phyloP scores from a whole-genome alignment of 1,284 basidiomycete species.

The Peniophora sp. region DNA sequence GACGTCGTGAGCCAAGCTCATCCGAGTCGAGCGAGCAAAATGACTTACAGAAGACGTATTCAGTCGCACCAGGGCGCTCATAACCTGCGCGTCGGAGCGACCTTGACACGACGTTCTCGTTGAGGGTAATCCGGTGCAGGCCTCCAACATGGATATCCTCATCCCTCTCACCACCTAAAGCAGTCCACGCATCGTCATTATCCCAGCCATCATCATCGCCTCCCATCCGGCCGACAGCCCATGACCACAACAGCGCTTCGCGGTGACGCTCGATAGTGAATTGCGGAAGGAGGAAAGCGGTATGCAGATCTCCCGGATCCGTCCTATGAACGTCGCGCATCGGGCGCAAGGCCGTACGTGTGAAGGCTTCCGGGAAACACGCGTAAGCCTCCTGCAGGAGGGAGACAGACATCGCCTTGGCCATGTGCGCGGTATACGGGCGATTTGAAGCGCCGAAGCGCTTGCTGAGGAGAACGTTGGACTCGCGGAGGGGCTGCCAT shows the following conservation, averaged over 20 bases:
- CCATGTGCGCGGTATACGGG: conserved; percentile 32
- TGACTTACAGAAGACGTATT: conserved; percentile 12
- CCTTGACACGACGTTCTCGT: conserved; percentile 7
- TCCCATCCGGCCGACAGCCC: conserved; percentile 25
- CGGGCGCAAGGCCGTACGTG: conserved; percentile 22
- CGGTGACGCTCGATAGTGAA: conserved; percentile 31
- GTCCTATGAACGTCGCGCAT: conserved; percentile 24
- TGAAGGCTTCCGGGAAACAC: conserved; percentile 19
- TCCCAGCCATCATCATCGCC: conserved; percentile 21
- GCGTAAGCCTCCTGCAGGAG: conserved; percentile 22
- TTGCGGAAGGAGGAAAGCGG: conserved; percentile 26
- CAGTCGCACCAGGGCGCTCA: conserved; percentile 9
- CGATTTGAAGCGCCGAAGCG: conserved; percentile 19
- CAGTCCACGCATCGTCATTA: conserved; percentile 24
- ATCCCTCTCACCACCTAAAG: conserved; percentile 18
- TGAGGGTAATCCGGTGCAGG: conserved; percentile 6
- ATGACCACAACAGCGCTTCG: conserved; percentile 35
- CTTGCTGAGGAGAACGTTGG: conserved; percentile 19
- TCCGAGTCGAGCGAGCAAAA: background rate
- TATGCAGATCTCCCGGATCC: conserved; percentile 22
- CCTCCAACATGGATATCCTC: conserved; percentile 5
- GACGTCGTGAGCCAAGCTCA: background rate
- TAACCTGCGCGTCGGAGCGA: conserved; percentile 12
- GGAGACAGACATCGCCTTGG: conserved; percentile 22
- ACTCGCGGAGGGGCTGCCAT: conserved; percentile 24